Conservation (phyloP, 345 rosid species). For the Hibiscus tridactylites region DNA sequence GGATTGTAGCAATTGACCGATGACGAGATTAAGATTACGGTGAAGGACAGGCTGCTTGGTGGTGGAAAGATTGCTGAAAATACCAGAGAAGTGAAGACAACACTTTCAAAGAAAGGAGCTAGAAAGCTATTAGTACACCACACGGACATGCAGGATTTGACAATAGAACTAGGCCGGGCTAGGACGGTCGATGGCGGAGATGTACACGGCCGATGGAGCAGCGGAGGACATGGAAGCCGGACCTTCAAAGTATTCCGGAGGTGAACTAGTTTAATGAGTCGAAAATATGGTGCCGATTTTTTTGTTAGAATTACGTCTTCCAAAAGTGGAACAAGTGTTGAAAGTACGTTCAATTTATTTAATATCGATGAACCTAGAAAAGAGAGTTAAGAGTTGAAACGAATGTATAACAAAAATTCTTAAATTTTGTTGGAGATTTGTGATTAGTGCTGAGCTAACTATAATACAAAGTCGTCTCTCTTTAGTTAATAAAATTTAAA, state of each 20-base stretch:
- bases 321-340: too few species aligned
- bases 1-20: slow-evolving; percentile 20
- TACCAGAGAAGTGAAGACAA: slow-evolving; percentile 51
- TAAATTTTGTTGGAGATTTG: too few species aligned
- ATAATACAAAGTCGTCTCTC: too few species aligned
- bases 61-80: background rate
- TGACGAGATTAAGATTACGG: background rate
- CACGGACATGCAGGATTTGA: slow-evolving; percentile 37
- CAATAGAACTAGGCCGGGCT: slow-evolving; percentile 28
- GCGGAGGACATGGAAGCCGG: slow-evolving; percentile 54
- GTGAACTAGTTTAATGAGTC: slow-evolving; percentile 12
- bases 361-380: too few species aligned
- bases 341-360: too few species aligned
- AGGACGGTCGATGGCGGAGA: slow-evolving; percentile 5
- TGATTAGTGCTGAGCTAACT: too few species aligned
- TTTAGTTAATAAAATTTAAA: too few species aligned
- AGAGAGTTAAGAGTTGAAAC: too few species aligned
- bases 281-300: background rate
- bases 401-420: too few species aligned
- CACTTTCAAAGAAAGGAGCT: slow-evolving; percentile 54
- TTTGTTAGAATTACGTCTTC: too few species aligned
- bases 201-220: slow-evolving; percentile 10
- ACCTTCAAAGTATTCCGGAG: slow-evolving; percentile 71
- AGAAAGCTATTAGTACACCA: too few species aligned
- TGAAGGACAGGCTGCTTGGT: slow-evolving; percentile 16